Conservation (phyloP, 1,284 basidiomycete genomes). For the Malassezia furfur region DNA sequence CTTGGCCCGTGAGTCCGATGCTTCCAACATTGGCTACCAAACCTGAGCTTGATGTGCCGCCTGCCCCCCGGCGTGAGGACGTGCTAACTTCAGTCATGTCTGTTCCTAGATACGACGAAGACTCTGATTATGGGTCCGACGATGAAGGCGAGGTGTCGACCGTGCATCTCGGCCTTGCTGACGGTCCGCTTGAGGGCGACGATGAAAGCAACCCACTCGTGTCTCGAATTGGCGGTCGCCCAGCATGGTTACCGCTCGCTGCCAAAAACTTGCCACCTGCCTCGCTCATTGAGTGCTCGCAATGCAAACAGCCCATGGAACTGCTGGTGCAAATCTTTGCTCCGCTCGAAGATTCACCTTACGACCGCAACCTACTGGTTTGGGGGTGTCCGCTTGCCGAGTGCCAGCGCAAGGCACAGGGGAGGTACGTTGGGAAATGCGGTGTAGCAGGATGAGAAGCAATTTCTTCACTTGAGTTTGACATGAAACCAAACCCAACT, state of each 20-base stretch:
- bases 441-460: slow-evolving; percentile 31
- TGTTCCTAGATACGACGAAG: slow-evolving; percentile 22
- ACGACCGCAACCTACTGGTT: slow-evolving; percentile 41
- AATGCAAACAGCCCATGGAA: slow-evolving; percentile 41
- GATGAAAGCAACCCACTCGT: slow-evolving; percentile 46
- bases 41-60: slow-evolving; percentile 20
- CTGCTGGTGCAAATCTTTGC: slow-evolving; percentile 47
- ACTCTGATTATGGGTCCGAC: slow-evolving; percentile 34
- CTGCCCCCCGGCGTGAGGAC: not conserved
- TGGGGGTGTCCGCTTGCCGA: slow-evolving; percentile 39
- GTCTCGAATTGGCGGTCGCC: slow-evolving; percentile 40
- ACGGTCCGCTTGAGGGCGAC: slow-evolving; percentile 35
- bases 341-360: slow-evolving; percentile 39
- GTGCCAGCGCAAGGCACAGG: slow-evolving; percentile 33
- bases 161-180: slow-evolving; percentile 40
- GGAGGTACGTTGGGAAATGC: slow-evolving; percentile 28
- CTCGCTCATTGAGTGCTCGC: slow-evolving; percentile 22
- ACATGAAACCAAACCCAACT: slow-evolving; percentile 39
- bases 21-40: slow-evolving; percentile 42
- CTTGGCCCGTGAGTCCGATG: slow-evolving; percentile 25
- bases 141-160: slow-evolving; percentile 29
- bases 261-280: slow-evolving; percentile 21
- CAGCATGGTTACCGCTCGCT: slow-evolving; percentile 34
- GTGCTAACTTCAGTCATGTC: slow-evolving; percentile 22
- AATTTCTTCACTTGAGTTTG: slow-evolving; percentile 49